phyloP scores from a whole-genome alignment of 257 asterid species.

The Fraxinus anomala region DNA sequence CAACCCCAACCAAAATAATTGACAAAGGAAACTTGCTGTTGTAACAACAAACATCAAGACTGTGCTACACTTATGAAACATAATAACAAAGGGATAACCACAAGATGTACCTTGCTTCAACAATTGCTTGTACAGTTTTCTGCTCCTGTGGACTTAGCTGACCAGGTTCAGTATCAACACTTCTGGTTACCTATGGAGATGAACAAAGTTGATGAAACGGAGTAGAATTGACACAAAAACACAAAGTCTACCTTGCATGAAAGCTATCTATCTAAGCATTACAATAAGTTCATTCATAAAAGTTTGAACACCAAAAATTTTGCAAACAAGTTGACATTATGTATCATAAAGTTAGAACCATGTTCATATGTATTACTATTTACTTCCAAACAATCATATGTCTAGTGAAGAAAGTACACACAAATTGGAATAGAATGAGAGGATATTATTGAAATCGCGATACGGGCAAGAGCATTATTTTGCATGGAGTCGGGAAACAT shows the following conservation, averaged over 20 bases:
- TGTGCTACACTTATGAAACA: neutral
- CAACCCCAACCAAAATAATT: slow-evolving; percentile 92
- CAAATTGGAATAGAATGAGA: neutral
- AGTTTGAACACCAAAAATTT: neutral
- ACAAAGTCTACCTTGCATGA: slow-evolving; percentile 6
- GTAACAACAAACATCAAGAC: neutral
- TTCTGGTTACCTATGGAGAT: slow-evolving; percentile 78
- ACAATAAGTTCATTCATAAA: neutral
- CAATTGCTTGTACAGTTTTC: slow-evolving; percentile 91
- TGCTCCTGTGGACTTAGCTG: slow-evolving; percentile 90
- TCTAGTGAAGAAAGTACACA: neutral
- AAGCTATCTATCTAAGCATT: neutral
- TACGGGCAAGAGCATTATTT: neutral
- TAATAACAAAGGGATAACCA: neutral
- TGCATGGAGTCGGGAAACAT: neutral
- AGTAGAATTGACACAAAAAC: slow-evolving; percentile 7
- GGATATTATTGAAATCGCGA: neutral
- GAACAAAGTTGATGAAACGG: slow-evolving; percentile 19
- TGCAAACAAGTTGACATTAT: neutral
- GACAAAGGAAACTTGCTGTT: slow-evolving; percentile 91
- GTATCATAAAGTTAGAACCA: neutral
- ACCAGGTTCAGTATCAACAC: slow-evolving; percentile 80
- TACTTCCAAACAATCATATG: neutral
- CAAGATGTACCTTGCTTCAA: slow-evolving; percentile 72
- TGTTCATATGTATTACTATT: neutral